Conservation (phyloP, 2,329 filamentous ascomycete genomes). For the Colletotrichum eleusines region DNA sequence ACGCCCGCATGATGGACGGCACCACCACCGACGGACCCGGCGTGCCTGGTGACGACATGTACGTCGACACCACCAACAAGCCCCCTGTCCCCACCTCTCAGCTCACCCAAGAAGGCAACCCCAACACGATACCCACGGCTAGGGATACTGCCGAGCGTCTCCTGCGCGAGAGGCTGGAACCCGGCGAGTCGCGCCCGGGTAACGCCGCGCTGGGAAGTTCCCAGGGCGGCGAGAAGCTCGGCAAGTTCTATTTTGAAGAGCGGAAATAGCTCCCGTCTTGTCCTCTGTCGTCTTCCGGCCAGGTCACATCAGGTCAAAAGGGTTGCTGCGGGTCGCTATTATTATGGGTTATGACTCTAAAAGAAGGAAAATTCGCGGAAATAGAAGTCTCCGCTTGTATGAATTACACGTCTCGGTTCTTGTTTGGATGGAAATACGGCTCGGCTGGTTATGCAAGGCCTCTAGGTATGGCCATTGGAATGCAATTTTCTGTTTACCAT, state of each 20-base stretch:
- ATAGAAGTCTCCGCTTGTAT: slow-evolving; percentile 16
- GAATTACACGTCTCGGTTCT: slow-evolving; percentile 20
- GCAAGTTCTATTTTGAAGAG: slow-evolving; percentile 72
- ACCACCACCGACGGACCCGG: slow-evolving; percentile 68
- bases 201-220: slow-evolving; percentile 57
- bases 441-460: slow-evolving; percentile 16
- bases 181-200: slow-evolving; percentile 58
- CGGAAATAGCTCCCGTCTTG: slow-evolving; percentile 46
- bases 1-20: slow-evolving; percentile 76
- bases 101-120: slow-evolving; percentile 46
- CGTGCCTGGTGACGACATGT: slow-evolving; percentile 62
- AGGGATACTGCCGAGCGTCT: slow-evolving; percentile 74
- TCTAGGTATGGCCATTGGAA: slow-evolving; percentile 31
- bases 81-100: slow-evolving; percentile 63
- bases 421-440: slow-evolving; percentile 8
- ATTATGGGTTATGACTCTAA: slow-evolving; percentile 1
- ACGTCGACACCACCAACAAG: slow-evolving; percentile 74
- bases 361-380: background rate
- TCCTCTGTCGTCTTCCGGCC: background rate
- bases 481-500: slow-evolving; percentile 15
- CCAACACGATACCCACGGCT: slow-evolving; percentile 45
- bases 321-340: background rate
- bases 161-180: slow-evolving; percentile 69
- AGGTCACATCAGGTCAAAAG: background rate
- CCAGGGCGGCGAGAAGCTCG: slow-evolving; percentile 60